phyloP scores from a whole-genome alignment of 2,329 filamentous ascomycete species.

The Curvularia lunata region DNA sequence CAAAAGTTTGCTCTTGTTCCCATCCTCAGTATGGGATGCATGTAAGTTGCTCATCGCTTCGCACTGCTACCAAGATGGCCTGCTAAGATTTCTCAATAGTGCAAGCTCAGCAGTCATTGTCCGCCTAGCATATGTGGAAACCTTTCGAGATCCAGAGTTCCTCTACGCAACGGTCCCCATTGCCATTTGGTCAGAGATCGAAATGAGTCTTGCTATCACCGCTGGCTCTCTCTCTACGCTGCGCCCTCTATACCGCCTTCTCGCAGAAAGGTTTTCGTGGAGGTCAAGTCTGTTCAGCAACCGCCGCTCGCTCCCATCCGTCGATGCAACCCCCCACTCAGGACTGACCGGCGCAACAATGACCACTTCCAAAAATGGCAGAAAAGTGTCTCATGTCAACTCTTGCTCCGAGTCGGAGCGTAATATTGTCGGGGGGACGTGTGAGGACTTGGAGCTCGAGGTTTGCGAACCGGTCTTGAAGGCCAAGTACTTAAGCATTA shows the following conservation, averaged over 20 bases:
- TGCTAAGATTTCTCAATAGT: not conserved
- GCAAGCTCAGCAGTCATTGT: slow-evolving; percentile 23
- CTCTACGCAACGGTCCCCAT: slow-evolving; percentile 22
- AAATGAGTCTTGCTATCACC: slow-evolving; percentile 26
- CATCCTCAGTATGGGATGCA: slow-evolving; percentile 17
- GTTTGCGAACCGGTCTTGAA: not conserved
- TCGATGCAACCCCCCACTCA: not conserved
- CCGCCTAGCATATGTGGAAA: slow-evolving; percentile 20
- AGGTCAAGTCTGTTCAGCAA: not conserved
- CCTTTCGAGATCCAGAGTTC: slow-evolving; percentile 18
- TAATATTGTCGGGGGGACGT: not conserved
- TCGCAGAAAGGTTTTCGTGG: slow-evolving; percentile 1
- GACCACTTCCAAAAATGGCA: not conserved
- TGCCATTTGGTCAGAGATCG: slow-evolving; percentile 25
- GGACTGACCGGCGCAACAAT: not conserved
- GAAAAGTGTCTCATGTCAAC: not conserved
- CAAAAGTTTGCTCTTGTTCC: slow-evolving; percentile 13
- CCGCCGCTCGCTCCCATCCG: not conserved
- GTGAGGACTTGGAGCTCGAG: not conserved
- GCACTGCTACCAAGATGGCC: not conserved
- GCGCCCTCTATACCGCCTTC: slow-evolving; percentile 18
- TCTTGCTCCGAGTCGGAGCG: not conserved
- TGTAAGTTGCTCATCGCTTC: not conserved
- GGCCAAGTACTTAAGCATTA: not conserved
- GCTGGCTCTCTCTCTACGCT: slow-evolving; percentile 24